A percentile compares a stretch with the other conserved stretches of the same genome.
These are phyloP conservation scores for Chlamydomonas eustigma DNA, from an alignment of 139 green algal species.

Conservation along the genomic window DNA sequence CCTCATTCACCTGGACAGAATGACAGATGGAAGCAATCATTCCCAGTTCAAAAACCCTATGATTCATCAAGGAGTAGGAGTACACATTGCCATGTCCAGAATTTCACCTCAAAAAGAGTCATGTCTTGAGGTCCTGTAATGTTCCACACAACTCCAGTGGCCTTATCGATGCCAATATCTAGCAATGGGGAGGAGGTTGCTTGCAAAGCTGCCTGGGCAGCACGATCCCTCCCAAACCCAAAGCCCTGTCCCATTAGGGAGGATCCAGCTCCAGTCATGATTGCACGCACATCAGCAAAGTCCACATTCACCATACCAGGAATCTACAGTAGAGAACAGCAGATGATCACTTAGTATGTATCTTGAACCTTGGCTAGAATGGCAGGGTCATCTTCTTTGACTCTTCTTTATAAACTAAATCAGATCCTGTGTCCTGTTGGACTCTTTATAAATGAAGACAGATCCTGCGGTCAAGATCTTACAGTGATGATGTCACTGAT, in stretches of 20 bases:
- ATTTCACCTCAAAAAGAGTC: slow-evolving; percentile 74
- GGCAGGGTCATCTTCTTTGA: no score
- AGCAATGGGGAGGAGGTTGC: slow-evolving; percentile 85
- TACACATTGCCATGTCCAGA: background rate
- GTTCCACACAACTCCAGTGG: slow-evolving; percentile 97
- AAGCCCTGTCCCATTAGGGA: slow-evolving; percentile 85
- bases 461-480: no score
- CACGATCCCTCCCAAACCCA: slow-evolving; percentile 27
- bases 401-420: no score
- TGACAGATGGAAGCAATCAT: no score
- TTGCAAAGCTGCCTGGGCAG: slow-evolving; percentile 47
- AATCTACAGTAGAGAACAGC: no score
- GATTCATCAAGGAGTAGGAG: no score
- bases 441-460: no score
- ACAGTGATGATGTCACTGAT: slow-evolving; percentile 97
- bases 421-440: no score
- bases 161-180: slow-evolving; percentile 86
- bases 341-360: no score
- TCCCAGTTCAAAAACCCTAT: no score
- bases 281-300: slow-evolving; percentile 91
- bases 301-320: slow-evolving; percentile 96
- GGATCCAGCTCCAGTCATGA: slow-evolving; percentile 74
- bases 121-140: slow-evolving; percentile 88
- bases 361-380: no score
- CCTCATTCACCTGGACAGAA: slow-evolving; percentile 76